A percentile compares a stretch with the other conserved stretches of the same genome.
These are phyloP conservation scores for Talaromyces adpressus DNA, from an alignment of 495 filamentous ascomycete species.

Conservation along the genomic window DNA sequence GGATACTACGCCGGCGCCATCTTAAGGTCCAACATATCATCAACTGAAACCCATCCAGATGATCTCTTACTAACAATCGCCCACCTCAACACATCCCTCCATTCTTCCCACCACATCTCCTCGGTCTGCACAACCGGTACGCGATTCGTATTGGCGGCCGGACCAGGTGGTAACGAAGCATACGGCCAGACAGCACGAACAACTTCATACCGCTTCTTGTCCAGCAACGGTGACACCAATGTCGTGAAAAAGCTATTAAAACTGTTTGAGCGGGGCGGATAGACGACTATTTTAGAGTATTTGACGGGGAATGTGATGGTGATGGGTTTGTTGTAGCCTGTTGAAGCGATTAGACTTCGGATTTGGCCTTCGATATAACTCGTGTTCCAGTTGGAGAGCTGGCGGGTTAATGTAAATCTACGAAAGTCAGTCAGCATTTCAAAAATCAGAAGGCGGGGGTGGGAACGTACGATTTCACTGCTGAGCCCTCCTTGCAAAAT, in stretches of 20 bases:
- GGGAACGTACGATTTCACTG: constrained; percentile 31
- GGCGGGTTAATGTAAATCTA: constrained; percentile 39
- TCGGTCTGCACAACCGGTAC: constrained; percentile 41
- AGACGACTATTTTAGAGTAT: constrained; percentile 38
- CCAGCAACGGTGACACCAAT: constrained; percentile 24
- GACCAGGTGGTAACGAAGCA: constrained; percentile 11
- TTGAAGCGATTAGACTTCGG: constrained; percentile 35
- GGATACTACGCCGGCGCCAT: background rate
- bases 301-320: constrained; percentile 43
- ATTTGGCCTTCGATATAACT: constrained; percentile 46
- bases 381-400: constrained; percentile 43
- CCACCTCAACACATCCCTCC: constrained; percentile 35
- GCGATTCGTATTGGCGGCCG: constrained; percentile 2
- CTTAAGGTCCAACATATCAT: constrained; percentile 38
- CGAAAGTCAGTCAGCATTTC: background rate
- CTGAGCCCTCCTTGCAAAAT: constrained; percentile 37
- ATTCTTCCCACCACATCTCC: constrained; percentile 47
- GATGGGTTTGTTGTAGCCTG: constrained; percentile 41
- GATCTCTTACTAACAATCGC: constrained; percentile 33
- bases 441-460: background rate
- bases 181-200: constrained; percentile 36
- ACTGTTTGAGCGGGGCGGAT: constrained; percentile 24
- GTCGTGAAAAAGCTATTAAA: constrained; percentile 24
- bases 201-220: constrained; percentile 42
- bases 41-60: constrained; percentile 42